Base-by-base conservation (phyloP, 208 protist genomes). In the Acanthamoeba triangularis region DNA sequence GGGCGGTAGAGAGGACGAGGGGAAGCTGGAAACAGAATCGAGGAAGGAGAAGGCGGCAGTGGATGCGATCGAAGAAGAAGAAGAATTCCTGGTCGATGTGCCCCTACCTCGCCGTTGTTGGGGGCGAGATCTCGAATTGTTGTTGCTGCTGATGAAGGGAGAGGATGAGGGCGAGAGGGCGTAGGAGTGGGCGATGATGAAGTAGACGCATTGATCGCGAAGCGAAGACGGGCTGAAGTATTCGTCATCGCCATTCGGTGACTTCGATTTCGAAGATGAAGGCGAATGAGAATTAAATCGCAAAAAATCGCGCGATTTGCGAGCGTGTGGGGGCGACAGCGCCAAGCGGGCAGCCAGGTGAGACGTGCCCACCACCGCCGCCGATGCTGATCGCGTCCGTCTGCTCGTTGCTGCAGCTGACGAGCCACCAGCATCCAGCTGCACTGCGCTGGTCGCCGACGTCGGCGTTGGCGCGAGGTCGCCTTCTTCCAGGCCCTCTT, bases 11-110 rank as follows among this genome's bases (percentile, higher is more conserved):
- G 72, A 37, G 14, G 30, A 44, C 14, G 72, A 80, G 18, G 72
- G 72, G 18, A 80, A 11, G 33, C 35, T 80, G 72, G 72, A 80
- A 30, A 80, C 37, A 20, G 72, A 80, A 30, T 80, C 72, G 72
- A 80, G 72, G 72, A 80, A 59, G 52, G 52, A 59, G 52, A 59
- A 59, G 52, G 52, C 52, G 44, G 44, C 2, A 7, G 44, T 47
- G 44, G 44, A 47, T 47, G 44, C 44, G 10, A 0, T 59, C 5
- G 52, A 59, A 14, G 18, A 23, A 23, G 52, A 23, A 59, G 2
- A 14, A 56, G 52, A 56, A 20, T 1, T 44, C 44, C 10, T 47
- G 44, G 49, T 52, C 11, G 49, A 11, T 52, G 49, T 52, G 49
- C 49, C 11, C 11, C 11, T 52, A 25, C 65, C 23, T 74, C 65